phyloP scores from a whole-genome alignment of 306 rosid species.

The Heteromeles arbutifolia region DNA sequence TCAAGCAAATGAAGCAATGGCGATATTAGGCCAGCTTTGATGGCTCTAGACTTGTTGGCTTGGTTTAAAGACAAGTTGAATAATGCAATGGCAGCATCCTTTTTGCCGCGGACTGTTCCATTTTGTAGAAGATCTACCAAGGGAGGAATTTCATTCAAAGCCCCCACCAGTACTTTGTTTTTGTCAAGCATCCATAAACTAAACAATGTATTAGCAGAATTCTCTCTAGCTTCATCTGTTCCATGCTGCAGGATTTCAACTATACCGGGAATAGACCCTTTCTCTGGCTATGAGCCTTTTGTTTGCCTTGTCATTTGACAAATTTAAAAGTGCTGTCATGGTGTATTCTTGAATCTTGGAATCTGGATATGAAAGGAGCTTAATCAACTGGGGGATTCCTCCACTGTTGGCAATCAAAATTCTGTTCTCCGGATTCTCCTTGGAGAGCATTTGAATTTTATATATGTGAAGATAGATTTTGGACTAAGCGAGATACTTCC shows the following conservation, averaged over 20 bases:
- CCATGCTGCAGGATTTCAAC: constrained; percentile 67
- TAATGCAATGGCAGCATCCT: constrained; percentile 80
- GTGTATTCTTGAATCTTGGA: constrained; percentile 71
- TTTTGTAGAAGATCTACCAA: constrained; percentile 47
- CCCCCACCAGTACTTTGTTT: constrained; percentile 55
- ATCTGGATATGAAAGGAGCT: constrained; percentile 62
- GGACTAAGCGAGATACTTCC: constrained; percentile 48
- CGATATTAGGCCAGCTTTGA: constrained; percentile 54
- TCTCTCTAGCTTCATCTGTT: constrained; percentile 62
- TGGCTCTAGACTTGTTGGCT: constrained; percentile 62
- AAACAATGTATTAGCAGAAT: constrained; percentile 78
- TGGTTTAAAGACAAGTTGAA: constrained; percentile 61
- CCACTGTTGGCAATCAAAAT: constrained; percentile 59
- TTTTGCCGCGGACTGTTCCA: constrained; percentile 72
- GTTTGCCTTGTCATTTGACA: constrained; percentile 74
- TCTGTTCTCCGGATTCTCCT: constrained; percentile 73
- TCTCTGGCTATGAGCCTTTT: constrained; percentile 56
- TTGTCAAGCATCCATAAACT: constrained; percentile 88
- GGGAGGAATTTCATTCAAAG: constrained; percentile 54
- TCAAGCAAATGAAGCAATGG: constrained; percentile 50
- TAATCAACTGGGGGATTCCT: constrained; percentile 69
- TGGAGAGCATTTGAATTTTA: constrained; percentile 66
- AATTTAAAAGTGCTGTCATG: constrained; percentile 67
- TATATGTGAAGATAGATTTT: constrained; percentile 39
- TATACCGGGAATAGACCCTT: constrained; percentile 75